phyloP scores from a whole-genome alignment of 345 rosid genomes.

The Cardamine occulta region DNA sequence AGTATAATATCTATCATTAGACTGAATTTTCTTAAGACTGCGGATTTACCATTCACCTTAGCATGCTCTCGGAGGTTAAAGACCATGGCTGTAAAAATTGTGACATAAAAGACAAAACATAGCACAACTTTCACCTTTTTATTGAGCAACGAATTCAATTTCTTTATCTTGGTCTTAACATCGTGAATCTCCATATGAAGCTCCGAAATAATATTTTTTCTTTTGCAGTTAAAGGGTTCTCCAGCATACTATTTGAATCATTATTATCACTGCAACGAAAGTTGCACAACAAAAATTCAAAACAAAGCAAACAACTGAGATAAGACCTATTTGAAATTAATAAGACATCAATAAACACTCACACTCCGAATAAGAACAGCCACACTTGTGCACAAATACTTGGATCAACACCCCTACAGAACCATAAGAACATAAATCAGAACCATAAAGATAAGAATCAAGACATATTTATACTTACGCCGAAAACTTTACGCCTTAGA shows the following conservation, averaged over 20 bases:
- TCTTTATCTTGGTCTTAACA: slow-evolving; percentile 83
- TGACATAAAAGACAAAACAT: not conserved
- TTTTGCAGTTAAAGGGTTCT: slow-evolving; percentile 85
- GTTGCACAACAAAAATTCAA: slow-evolving; percentile 10
- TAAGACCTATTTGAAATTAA: slow-evolving; percentile 4
- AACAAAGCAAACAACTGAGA: slow-evolving; percentile 11
- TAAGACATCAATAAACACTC: too few relatives aligned
- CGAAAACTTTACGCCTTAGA: too few relatives aligned
- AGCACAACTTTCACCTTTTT: slow-evolving; percentile 65
- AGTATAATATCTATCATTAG: too few relatives aligned
- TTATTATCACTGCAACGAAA: slow-evolving; percentile 61
- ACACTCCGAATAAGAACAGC: too few relatives aligned
- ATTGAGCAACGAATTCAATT: slow-evolving; percentile 63
- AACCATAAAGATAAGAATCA: too few relatives aligned
- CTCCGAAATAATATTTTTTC: slow-evolving; percentile 94
- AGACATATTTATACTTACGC: too few relatives aligned
- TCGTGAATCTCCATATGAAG: slow-evolving; percentile 89
- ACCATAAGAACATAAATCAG: too few relatives aligned
- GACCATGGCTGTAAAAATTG: not conserved
- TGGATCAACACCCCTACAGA: too few relatives aligned
- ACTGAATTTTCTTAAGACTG: too few relatives aligned
- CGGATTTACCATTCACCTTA: too few relatives aligned
- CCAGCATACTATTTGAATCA: slow-evolving; percentile 82
- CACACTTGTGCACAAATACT: too few relatives aligned
- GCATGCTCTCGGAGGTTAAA: too few relatives aligned